Evolutionary conservation across 345 rosid species (phyloP), one percentile per base, ranked within the genome.

Genomic region (Sonneratia caseolaris): DNA sequence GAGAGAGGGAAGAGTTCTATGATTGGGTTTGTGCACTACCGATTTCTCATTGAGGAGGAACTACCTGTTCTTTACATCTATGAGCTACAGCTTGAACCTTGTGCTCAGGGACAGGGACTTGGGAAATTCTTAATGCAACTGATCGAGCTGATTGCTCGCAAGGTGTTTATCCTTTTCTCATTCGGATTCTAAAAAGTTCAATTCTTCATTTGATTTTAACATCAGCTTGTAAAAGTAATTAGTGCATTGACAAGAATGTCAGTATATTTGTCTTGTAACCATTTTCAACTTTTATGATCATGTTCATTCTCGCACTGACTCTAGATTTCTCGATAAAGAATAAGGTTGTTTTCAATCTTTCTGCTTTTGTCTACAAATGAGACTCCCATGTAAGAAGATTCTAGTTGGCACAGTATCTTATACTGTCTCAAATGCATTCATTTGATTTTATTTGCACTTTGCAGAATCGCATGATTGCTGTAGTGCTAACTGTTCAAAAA

Each of bases 81-180:
- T 70, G 99, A 95, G 75, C 71, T 92, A 64, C 99, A 90, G 79
- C 89, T 95, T 16, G 89, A 92, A 71, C 73, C 89, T 69, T 73
- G 61, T 36, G 78, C 86, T 69, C 99, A 86, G 77, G 89, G 96
- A 38, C 90, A 84, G 77, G 96, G 97, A 72, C 70, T 92, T 21
- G 97, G 97, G 45, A 85, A 88, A 48, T 88, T 86, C 82, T 78
- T 95, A 66, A 95, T 95, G 99, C 91, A 87, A 76, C 79, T 90
- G 71, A 68, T 90, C 62, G 92, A 90, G 87, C 91, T 86, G 56
- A 85, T 95, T 81, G 99, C 99, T 76, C 76, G 72, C 6, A 89
- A 95, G 97, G 96, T 91, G 69, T 69, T 65, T 18, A 0, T 14
- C 45, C 68, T 67, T 55, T 5, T 71, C 37, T 49, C 9, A 49